Percentiles rank a stretch among this genome's conserved stretches.
These are phyloP conservation scores for Darksidea phi DNA, from an alignment of 495 filamentous ascomycete species.

Conservation along the genomic window DNA sequence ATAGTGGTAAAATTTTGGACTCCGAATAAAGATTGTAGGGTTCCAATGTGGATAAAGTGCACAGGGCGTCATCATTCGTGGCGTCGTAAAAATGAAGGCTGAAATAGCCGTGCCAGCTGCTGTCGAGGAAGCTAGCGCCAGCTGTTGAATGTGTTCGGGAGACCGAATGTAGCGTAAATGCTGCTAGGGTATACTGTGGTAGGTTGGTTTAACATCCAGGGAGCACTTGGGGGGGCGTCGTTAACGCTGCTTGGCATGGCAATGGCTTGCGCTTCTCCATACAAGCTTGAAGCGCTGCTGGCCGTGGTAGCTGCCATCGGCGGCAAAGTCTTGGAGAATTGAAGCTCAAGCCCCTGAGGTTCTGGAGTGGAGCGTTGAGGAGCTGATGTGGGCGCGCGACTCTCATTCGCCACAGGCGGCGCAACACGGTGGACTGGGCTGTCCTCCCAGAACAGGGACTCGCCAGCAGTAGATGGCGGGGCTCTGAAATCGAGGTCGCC, in stretches of 20 bases:
- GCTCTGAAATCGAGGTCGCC: constrained; percentile 22
- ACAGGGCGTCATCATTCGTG: constrained; percentile 34
- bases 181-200: neutral
- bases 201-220: constrained; percentile 24
- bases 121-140: constrained; percentile 11
- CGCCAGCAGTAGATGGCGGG: constrained; percentile 19
- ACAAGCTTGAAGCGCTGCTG: constrained; percentile 8
- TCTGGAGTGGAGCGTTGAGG: constrained; percentile 3
- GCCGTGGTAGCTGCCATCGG: constrained; percentile 1
- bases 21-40: neutral
- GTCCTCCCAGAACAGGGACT: constrained; percentile 35
- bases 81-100: constrained; percentile 25
- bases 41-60: neutral
- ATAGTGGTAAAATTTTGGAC: neutral
- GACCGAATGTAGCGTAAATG: constrained; percentile 3
- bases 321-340: constrained; percentile 6
- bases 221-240: constrained; percentile 22
- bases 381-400: constrained; percentile 18
- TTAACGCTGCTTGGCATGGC: constrained; percentile 27
- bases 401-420: constrained; percentile 10
- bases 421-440: constrained; percentile 21
- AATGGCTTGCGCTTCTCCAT: constrained; percentile 18
- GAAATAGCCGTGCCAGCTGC: neutral
- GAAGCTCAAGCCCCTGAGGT: constrained; percentile 14
- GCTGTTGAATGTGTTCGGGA: constrained; percentile 1